Evolutionary conservation across 73 alveolate genomes (phyloP), one percentile per base, ranked within the genome.

Genomic region (Paraurostyla sp.): DNA sequence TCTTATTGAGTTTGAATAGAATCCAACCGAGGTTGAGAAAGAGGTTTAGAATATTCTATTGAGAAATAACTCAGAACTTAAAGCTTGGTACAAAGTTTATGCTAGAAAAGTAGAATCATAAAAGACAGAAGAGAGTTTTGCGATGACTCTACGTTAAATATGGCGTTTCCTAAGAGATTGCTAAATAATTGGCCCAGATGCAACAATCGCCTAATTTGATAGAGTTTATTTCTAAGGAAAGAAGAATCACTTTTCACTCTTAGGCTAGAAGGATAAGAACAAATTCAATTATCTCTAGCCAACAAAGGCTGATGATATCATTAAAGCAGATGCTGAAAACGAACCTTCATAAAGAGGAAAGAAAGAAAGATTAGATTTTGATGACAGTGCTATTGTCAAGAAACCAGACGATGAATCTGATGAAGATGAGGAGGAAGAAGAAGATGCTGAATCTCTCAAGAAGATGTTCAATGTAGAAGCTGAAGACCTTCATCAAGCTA

Each of bases 81-180:
- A 94, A 71, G 80, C 92, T 63, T 95, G 98, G 95, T 98, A 97
- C 90, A 96, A 93, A 91, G 58, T 81, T 82, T 97, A 95, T 87
- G 88, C 98, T 2, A 76, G 78, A 35, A 85, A 95, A 85, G 93
- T 92, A 13, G 96, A 90, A 91, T 83, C 62, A 41, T 92, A 56
- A 88, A 96, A 86, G 87, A 83, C 62, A 54, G 96, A 83, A 87
- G 94, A 91, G 65, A 93, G 98, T 42, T 94, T 97, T 60, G 93
- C 97, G 32, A 71, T 97, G 88, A 90, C 95, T 40, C 89, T 94
- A 43, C 90, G 97, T 69, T 97, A 97, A 48, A 81, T 97, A n/a
- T 94, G 98, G 98, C 76, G 97, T 83, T 96, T 97, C 94, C 90
- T 97, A 27, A 96, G 98, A 89, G 99, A 97, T 82, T 80, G 95